Evolutionary conservation across 129 eudicot genomes (phyloP), one percentile per base, ranked within the genome.

Genomic region (Pulicaria dysenterica): DNA sequence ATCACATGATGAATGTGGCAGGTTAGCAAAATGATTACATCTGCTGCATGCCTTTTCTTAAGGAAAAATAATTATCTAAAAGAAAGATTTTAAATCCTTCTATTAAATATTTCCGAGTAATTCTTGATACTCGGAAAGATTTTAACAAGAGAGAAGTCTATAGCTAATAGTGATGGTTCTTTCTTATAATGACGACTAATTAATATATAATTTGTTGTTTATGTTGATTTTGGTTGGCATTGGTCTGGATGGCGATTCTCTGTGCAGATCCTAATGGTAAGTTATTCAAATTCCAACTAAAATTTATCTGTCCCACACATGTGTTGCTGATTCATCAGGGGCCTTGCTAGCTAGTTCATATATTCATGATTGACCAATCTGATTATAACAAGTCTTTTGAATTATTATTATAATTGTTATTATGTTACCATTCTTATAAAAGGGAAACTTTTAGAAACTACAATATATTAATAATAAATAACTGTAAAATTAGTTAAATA

Each of bases 221-320:
- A 40, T 58, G 71, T 63, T 58, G 24, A 56, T 65, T 45, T 57
- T 56, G 74, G 70, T 39, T 79, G 75, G 62, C 54, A 48, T 49
- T 70, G 80, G 51, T 73, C 63, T 59, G 44, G 67, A 31, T 63
- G 67, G 64, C 68, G 47, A 49, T 16, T 57, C 51, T 54, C 36
- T 76, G 63, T 60, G 36, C 86, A 89, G 96, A 89, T 89, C 96
- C 96, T 70, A 89, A 89, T 67, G 96, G 96, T 89, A 74, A 75
- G 81, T 54, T 3, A 8, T 45, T 8, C 68, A 70, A 59, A 36
- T 31, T 45, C 11, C 68, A 70, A 59, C 42, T 31, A 0, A 48
- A 50, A 44, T 69, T 62, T 14, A 2, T 36, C 15, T 64, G 83
- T 78, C 67, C 74, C 78, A 65, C 80, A 53, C 77, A 79, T 63